Conservation (phyloP, 805 yeast species). For the Cyberlindnera samutprakarnensis region DNA sequence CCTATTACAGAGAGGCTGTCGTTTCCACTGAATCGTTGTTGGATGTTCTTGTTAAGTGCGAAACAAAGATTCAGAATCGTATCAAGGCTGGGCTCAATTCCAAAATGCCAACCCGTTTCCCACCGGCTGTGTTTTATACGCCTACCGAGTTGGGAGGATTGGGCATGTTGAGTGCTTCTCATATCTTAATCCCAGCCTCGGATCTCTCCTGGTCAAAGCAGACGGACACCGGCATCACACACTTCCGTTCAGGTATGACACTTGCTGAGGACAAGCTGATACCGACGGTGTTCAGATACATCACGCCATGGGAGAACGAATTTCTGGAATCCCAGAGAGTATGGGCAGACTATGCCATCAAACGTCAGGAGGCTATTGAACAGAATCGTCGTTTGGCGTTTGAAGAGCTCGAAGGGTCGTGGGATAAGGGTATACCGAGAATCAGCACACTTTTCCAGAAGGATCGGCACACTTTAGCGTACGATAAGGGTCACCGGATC, state of each 20-base stretch:
- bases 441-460: slow-evolving; percentile 92
- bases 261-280: slow-evolving; percentile 73
- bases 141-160: slow-evolving; percentile 97
- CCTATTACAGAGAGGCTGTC: slow-evolving; percentile 91
- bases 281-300: slow-evolving; percentile 89
- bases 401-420: slow-evolving; percentile 88
- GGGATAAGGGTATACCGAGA: slow-evolving; percentile 97
- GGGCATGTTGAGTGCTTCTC: slow-evolving; percentile 97
- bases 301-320: slow-evolving; percentile 96
- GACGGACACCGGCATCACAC: slow-evolving; percentile 91
- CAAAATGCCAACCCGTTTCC: slow-evolving; percentile 97
- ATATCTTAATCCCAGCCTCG: slow-evolving; percentile 87
- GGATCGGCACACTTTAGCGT: slow-evolving; percentile 89
- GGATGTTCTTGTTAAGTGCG: slow-evolving; percentile 82
- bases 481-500: slow-evolving; percentile 87
- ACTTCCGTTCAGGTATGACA: slow-evolving; percentile 89
- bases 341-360: slow-evolving; percentile 95
- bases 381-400: slow-evolving; percentile 81
- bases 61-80: slow-evolving; percentile 87
- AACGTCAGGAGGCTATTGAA: slow-evolving; percentile 78
- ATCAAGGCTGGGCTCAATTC: slow-evolving; percentile 94
- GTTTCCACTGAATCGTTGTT: slow-evolving; percentile 72
- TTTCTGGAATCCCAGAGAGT: slow-evolving; percentile 90
- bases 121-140: slow-evolving; percentile 97
- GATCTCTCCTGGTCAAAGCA: slow-evolving; percentile 89